phyloP scores from a whole-genome alignment of 2,329 filamentous ascomycete genomes.

The Cercospora berteroae region DNA sequence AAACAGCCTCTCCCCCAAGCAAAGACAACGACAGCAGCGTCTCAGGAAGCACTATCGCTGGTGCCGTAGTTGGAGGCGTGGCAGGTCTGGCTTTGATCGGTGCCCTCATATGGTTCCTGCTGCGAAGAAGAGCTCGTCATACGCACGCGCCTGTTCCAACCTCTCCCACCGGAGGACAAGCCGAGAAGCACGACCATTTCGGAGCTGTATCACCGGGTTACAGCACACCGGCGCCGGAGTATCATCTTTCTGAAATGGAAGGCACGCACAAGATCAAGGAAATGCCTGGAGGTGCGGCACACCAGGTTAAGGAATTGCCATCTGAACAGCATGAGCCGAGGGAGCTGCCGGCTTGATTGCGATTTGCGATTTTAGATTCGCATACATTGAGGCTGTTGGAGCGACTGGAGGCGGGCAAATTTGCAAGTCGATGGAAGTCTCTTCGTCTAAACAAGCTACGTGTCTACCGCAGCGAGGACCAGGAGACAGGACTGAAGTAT shows the following conservation, averaged over 20 bases:
- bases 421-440: not conserved
- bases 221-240: constrained; percentile 6
- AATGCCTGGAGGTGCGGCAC: constrained; percentile 3
- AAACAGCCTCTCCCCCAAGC: not conserved
- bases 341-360: constrained; percentile 12
- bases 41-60: constrained; percentile 36
- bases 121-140: constrained; percentile 13
- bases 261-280: constrained; percentile 5
- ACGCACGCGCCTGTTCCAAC: not conserved
- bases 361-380: not conserved
- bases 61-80: constrained; percentile 39
- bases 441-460: not conserved
- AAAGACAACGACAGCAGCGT: not conserved
- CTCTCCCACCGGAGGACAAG: not conserved
- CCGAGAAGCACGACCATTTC: constrained; percentile 7
- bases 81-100: constrained; percentile 23
- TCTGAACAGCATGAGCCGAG: not conserved
- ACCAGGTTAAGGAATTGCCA: constrained; percentile 11
- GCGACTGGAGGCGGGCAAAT: not conserved
- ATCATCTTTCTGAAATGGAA: constrained; percentile 16
- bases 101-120: constrained; percentile 16
- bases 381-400: not conserved
- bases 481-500: not conserved
- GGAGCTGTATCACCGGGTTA: not conserved
- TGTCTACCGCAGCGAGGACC: not conserved